These are phyloP conservation scores for Globisporangium viniferum DNA, from an alignment of 352 stramenopile genomes.

Conservation along the genomic window DNA sequence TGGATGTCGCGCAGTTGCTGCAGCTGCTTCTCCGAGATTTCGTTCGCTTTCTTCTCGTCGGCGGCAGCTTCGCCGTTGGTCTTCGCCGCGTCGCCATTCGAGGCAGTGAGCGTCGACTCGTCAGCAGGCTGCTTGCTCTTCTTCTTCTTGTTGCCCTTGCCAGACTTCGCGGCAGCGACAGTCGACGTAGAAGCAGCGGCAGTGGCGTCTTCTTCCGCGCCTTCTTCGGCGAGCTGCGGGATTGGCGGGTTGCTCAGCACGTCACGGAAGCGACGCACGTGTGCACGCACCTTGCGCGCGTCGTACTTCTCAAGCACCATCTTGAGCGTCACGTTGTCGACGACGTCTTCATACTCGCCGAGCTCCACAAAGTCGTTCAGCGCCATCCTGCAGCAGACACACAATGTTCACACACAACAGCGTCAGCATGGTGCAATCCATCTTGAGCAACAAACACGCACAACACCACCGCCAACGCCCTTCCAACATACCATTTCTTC, in stretches of 20 bases:
- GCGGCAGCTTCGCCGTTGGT: slow-evolving; percentile 12
- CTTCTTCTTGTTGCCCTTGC: slow-evolving; percentile 25
- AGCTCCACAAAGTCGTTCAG: slow-evolving; percentile 88
- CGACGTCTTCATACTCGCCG: slow-evolving; percentile 70
- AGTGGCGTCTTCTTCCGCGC: background rate
- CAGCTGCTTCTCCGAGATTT: slow-evolving; percentile 78
- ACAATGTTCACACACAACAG: background rate
- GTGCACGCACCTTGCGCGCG: slow-evolving; percentile 73
- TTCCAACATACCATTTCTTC: slow-evolving; percentile 27
- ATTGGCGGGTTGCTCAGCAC: slow-evolving; percentile 82
- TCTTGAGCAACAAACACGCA: background rate
- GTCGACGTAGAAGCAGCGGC: slow-evolving; percentile 1
- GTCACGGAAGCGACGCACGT: slow-evolving; percentile 84
- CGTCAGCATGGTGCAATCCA: background rate
- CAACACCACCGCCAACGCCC: background rate
- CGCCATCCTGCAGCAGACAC: slow-evolving; percentile 28
- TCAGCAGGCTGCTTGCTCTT: slow-evolving; percentile 12
- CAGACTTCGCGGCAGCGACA: slow-evolving; percentile 12
- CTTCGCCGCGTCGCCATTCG: slow-evolving; percentile 5
- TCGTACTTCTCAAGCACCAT: slow-evolving; percentile 89
- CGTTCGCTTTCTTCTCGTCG: slow-evolving; percentile 61
- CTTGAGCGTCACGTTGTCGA: slow-evolving; percentile 57
- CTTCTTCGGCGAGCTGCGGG: slow-evolving; percentile 36
- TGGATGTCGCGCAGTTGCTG: slow-evolving; percentile 81
- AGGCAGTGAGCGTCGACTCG: background rate